Evolutionary conservation across 768 basidiomycete genomes (phyloP), one percentile per base, ranked within the genome.

Genomic region (Rhodotorula kratochvilovae): DNA sequence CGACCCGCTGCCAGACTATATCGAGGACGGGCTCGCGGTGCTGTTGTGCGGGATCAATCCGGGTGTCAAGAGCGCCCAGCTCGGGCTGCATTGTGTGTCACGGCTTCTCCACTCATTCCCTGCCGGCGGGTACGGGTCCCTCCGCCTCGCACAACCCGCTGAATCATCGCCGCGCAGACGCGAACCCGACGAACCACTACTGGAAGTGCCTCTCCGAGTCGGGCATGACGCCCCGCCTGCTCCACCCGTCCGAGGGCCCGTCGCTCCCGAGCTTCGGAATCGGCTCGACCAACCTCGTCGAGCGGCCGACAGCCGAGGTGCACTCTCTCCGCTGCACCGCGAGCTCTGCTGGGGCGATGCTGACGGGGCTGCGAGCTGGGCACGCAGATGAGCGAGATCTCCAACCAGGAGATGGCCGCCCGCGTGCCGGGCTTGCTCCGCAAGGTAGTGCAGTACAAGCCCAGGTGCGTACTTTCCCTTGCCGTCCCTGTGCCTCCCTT

Each of bases 131-230:
- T 16, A n/a, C n/a, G n/a, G n/a, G n/a, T n/a, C n/a, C n/a, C n/a
- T n/a, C n/a, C n/a, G n/a, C n/a, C n/a, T n/a, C n/a, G n/a, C n/a
- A n/a, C n/a, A n/a, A n/a, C n/a, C n/a, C n/a, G n/a, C n/a, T n/a
- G n/a, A 36, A 0, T 27, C 23, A 23, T 23, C 7, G 25, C 36
- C 10, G 17, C n/a, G 17, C 60, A 73, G 72, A 74, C 33, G 72
- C 72, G n/a, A 59, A 50, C 27, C 68, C 72, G 27, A 74, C 72
- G 31, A 74, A 74, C n/a, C 68, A 70, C 33, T 74, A 58, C 46
- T 74, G 67, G 67, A 59, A 59, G 5, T 59, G 57, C 15, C 61
- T 74, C 10, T 36, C 53, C 19, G 65, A 59, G 2, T 55, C 62
- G 8, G 72, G 68, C 23, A 51, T 74, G 45, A 74, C 72, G 7